Conservation (phyloP, 495 filamentous ascomycete genomes). For the Penicillium maclennaniae region DNA sequence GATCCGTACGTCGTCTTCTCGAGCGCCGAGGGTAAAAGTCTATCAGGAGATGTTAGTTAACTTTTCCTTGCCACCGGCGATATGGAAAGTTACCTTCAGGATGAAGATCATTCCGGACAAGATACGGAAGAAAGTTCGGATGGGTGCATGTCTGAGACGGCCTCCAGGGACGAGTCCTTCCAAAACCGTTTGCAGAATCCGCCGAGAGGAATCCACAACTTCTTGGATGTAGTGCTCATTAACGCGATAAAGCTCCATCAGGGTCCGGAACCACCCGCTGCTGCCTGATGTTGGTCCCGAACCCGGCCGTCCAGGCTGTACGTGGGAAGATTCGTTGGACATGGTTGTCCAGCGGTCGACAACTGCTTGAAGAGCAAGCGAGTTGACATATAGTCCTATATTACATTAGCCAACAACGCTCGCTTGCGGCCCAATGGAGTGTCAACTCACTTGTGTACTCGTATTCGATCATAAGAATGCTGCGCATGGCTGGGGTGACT, state of each 20-base stretch:
- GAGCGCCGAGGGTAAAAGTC: slow-evolving; percentile 90
- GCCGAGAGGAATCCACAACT: slow-evolving; percentile 83
- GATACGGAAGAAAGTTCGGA: slow-evolving; percentile 92
- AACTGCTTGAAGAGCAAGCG: slow-evolving; percentile 87
- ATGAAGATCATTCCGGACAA: slow-evolving; percentile 93
- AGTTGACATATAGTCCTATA: slow-evolving; percentile 76
- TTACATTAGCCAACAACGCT: slow-evolving; percentile 10
- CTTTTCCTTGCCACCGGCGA: neutral
- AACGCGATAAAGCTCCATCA: slow-evolving; percentile 53
- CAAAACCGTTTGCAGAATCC: slow-evolving; percentile 75
- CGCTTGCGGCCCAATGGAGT: too few relatives aligned
- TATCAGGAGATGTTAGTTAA: slow-evolving; percentile 26
- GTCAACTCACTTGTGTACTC: slow-evolving; percentile 67
- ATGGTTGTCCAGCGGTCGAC: slow-evolving; percentile 86
- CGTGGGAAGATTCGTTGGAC: slow-evolving; percentile 51
- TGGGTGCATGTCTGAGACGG: slow-evolving; percentile 86
- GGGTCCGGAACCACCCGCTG: slow-evolving; percentile 45
- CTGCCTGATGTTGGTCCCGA: slow-evolving; percentile 30
- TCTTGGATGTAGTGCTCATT: slow-evolving; percentile 78
- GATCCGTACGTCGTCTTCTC: slow-evolving; percentile 79
- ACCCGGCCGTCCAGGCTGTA: slow-evolving; percentile 38
- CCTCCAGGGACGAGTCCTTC: slow-evolving; percentile 77
- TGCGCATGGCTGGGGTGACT: slow-evolving; percentile 73
- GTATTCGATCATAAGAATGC: slow-evolving; percentile 86
- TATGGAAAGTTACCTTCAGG: slow-evolving; percentile 53